Evolutionary conservation across 2,329 filamentous ascomycete species (phyloP).

Genomic region (Mycosphaerella sp.): DNA sequence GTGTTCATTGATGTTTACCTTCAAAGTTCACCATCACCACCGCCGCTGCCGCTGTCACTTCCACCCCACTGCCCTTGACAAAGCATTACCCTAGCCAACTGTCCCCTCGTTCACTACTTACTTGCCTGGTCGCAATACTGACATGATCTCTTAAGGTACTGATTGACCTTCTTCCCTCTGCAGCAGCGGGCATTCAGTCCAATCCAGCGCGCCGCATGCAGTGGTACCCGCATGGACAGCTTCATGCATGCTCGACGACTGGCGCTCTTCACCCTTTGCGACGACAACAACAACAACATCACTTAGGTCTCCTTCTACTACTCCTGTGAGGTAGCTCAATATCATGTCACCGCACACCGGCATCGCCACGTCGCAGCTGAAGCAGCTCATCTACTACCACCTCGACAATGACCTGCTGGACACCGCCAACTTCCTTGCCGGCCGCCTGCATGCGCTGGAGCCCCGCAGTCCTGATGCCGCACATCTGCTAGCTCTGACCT

Average conservation of each 20-base stretch:
- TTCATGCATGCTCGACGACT: neutral
- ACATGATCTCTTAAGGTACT: neutral
- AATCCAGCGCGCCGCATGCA: neutral
- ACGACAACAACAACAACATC: neutral
- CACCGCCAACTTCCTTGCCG: slow-evolving; percentile 90
- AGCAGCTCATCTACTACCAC: slow-evolving; percentile 62
- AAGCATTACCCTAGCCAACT: too few relatives aligned
- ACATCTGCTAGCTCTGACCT: slow-evolving; percentile 77
- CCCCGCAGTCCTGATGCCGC: slow-evolving; percentile 70
- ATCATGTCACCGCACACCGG: slow-evolving; percentile 51
- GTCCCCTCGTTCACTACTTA: too few relatives aligned
- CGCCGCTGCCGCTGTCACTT: too few relatives aligned
- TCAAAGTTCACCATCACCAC: too few relatives aligned
- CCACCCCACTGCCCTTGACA: too few relatives aligned
- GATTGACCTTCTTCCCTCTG: neutral
- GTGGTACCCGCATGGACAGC: neutral
- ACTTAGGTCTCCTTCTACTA: neutral
- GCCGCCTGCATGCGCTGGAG: slow-evolving; percentile 78
- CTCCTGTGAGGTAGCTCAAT: neutral
- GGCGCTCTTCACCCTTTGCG: neutral
- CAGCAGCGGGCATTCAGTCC: neutral
- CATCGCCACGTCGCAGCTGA: slow-evolving; percentile 54
- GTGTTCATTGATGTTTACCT: too few relatives aligned
- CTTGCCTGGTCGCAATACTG: neutral
- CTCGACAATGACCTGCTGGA: slow-evolving; percentile 85